Evolutionary conservation across 805 yeast species (phyloP), one percentile per base, ranked within the genome.

Genomic region (Starmerella kuoi): DNA sequence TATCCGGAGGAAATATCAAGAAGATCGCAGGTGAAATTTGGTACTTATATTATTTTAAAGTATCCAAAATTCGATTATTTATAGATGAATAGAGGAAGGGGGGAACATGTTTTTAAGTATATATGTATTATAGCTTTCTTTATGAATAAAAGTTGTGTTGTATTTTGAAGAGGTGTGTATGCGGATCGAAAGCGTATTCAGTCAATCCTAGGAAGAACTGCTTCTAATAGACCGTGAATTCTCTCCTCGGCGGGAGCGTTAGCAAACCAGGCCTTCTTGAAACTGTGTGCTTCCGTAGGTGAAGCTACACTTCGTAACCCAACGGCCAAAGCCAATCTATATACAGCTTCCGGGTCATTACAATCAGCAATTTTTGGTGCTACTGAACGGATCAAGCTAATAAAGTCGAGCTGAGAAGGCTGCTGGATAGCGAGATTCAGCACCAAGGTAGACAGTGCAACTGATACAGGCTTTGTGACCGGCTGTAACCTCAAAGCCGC

Each of bases 361-460:
- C 36, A 27, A 1, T 27, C 40, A 3, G 12, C 25, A 11, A 44
- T 24, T 17, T 32, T 22, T 5, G 44, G 35, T 1, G 34, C 40
- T 4, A 34, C 30, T 2, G 40, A 27, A 9, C n/a, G 14, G 5
- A 42, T 17, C 4, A 32, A 30, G 5, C 33, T 33, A 15, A 23
- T 24, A 18, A 37, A 33, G 19, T 43, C 39, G 11, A 39, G 36
- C 14, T 35, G 26, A 1, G 41, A 44, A 18, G 45, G 30, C 12
- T 46, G 37, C 31, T 40, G 44, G 17, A 53, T 45, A 3, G 48
- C 49, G n/a, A 50, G 32, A 32, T 55, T 53, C 42, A 55, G 40
- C 4, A 43, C 28, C 36, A 53, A 55, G 0, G 82, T 71, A 0
- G 81, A 60, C 38, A 66, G 46, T 41, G 77, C 67, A 46, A 68